Base-by-base conservation (phyloP, 352 stramenopile genomes). In the Phytophthora megakarya region DNA sequence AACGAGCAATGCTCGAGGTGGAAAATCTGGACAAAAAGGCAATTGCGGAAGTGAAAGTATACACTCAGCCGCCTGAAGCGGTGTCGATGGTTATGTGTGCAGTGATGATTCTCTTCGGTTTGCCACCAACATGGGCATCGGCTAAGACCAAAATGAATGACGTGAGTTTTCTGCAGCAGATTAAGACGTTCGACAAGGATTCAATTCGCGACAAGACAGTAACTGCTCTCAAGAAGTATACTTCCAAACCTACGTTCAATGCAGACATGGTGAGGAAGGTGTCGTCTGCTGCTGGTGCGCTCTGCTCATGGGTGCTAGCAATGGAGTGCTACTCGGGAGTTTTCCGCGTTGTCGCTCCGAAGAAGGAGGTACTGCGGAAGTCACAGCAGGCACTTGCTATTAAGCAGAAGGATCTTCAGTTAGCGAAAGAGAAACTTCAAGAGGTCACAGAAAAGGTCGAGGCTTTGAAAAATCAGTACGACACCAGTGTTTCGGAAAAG, bases 141-240 rank as follows among this genome's bases (percentile, higher is more conserved):
- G 93, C 95, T 3, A 98, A 98, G 74, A 97, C 84, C 21, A 96
- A 97, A 52, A 94, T 98, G 73, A 96, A 93, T 49, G 95, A 98
- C 55, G 77, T 96, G 26, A 95, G 95, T 52, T 98, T 98, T 54
- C 61, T 98, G 5, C 73, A 92, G 44, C 89, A 98, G 60, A 95
- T 98, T 53, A 98, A 98, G 59, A 88, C 74, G 10, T 99, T 97
- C 53, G 96, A 99, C 79, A 99, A 99, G 60, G 95, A 99, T 58
- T 96, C 95, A 26, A 96, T 99, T 26, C 88, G 83, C 12, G 90
- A 94, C 57, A 97, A 97, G 56, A 95, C 93, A 0, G 90, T 98
- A 19, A 93, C 88, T 16, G 97, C 97, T 56, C 74, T 98, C 12
- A 98, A 98, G 58, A 98, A 98, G 70, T 98, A 96, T 75, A 97